Base-by-base conservation (phyloP, 768 basidiomycete species). In the Mycena alexandri region DNA sequence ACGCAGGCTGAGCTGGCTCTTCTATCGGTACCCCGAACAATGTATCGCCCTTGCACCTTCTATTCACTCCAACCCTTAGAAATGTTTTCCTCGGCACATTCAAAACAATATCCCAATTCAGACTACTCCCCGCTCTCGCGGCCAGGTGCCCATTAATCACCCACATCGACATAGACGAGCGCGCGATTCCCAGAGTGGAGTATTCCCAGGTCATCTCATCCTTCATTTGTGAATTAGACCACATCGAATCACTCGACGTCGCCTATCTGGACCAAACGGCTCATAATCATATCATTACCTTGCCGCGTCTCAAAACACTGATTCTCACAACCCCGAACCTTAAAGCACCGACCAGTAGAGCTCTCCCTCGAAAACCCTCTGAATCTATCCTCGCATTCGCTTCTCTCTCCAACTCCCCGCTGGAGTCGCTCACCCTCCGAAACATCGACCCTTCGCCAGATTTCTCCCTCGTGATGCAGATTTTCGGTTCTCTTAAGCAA, bases 61-160 rank as follows among this genome's bases (percentile, higher is more conserved):
- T 60, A 3, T 34, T 60, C 21, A 13, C 47, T 0, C 58, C 58
- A 0, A 29, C 13, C 3, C 10, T 60, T 47, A 50, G 34, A 2
- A 2, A 11, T 11, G 14, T 60, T 6, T 5, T 5, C 21, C 33
- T 60, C 2, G 58, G 47, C 36, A 14, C 6, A 4, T 38, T 60
- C 19, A 1, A 46, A 41, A 50, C 58, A 33, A 25, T 38, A 6
- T 11, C 22, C 5, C 47, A 60, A 5, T 12, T 60, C 14, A 47
- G 34, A 22, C n/a, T 60, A 0, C 33, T 60, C 17, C 21, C 58
- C 34, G 8, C 58, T 25, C 47, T 60, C n/a, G 58, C 47, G 6
- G 17, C 19, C 14, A 50, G 22, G 19, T 60, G 58, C 24, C 58
- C 58, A 2, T 11, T 47, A 6, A 5, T 60, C 5, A 60, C 34